Evolutionary conservation across 345 rosid genomes (phyloP), one percentile per base, ranked within the genome.

Genomic region (Gossypium raimondii): DNA sequence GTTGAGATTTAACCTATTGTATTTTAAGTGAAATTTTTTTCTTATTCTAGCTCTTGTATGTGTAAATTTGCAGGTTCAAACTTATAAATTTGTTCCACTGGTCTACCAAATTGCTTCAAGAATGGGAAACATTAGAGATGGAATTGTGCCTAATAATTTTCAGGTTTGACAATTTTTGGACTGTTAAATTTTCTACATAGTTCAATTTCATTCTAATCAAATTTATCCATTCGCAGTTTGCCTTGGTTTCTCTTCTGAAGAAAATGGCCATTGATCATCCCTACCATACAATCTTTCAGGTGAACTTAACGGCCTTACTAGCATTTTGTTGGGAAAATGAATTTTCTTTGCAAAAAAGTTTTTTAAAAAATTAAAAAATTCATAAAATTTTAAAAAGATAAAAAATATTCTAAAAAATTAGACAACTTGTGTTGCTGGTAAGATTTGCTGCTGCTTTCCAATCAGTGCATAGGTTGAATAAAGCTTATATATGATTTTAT

Each of bases 181-280:
- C 9, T 68, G 59, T 43, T 66, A 27, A 57, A n/a, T 60, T 72
- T 70, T 47, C 65, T 45, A 13, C 8, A 24, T 72, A 80, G 69
- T 57, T 73, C 51, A 60, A 53, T 74, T 48, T 64, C 72, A 51
- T 72, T 67, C 80, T 88, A 48, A 80, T 79, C 17, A 27, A 51
- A 62, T 2, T 34, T 11, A 73, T 77, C 84, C 78, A 43, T 73
- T 74, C 83, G 86, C 97, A 94, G 98, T 85, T 83, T 86, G 95
- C 98, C 78, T 77, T 94, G 87, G 88, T 86, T 78, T 89, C 97
- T 78, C 93, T 94, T 75, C 83, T 94, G 84, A 94, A 89, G 87
- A 94, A 92, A 86, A 94, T 94, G 97, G 92, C 98, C 78, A 86
- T 87, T 74, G 98, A 92, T 81, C 98, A 94, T 86, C 98, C 98